phyloP scores from a whole-genome alignment of 2,329 filamentous ascomycete species.

The Mycosphaerella sp. region DNA sequence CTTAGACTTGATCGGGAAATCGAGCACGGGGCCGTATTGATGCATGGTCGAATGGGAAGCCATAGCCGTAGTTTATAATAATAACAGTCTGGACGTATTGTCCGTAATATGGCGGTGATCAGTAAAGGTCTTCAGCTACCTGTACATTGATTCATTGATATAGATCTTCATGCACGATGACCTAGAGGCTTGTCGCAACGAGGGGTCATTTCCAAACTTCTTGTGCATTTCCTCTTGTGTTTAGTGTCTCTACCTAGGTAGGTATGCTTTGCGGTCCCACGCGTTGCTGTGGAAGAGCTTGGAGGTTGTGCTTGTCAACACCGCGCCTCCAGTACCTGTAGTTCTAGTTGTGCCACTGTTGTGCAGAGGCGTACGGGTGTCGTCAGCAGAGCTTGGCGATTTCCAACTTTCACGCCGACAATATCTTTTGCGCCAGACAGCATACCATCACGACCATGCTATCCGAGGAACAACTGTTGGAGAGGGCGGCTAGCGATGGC shows the following conservation, averaged over 20 bases:
- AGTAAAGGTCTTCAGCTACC: not conserved
- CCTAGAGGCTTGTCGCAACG: not conserved
- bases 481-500: slow-evolving; percentile 53
- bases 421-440: slow-evolving; percentile 21
- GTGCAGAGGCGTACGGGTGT: not conserved
- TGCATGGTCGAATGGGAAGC: slow-evolving; percentile 11
- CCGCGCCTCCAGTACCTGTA: no score
- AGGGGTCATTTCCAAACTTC: not conserved
- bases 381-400: not conserved
- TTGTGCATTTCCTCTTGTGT: not conserved
- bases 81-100: not conserved
- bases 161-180: not conserved
- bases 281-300: not conserved
- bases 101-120: not conserved
- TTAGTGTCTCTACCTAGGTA: not conserved
- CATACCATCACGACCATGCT: slow-evolving; percentile 22
- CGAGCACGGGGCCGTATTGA: slow-evolving; percentile 19
- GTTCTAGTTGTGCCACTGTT: no score
- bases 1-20: slow-evolving; percentile 21
- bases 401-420: not conserved
- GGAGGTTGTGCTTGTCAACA: no score
- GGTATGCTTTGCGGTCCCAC: not conserved
- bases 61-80: not conserved
- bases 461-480: slow-evolving; percentile 47
- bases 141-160: not conserved